Evolutionary conservation across 129 eudicot species (phyloP).

Genomic region (Flaveria ramosissima): DNA sequence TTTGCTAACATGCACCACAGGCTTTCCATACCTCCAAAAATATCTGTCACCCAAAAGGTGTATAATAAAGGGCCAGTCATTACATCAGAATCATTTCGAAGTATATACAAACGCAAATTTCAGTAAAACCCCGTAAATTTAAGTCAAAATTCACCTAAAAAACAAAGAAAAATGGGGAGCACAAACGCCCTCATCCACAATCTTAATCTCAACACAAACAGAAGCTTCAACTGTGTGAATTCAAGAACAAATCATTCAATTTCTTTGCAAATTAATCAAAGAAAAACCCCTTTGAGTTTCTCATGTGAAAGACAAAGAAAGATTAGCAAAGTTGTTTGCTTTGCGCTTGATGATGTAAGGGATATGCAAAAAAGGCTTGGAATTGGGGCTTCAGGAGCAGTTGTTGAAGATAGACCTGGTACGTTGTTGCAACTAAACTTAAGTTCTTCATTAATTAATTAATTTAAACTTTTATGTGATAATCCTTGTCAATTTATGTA

Average conservation of each 20-base stretch:
- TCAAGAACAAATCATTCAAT: constrained; percentile 27
- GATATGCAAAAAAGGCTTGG: constrained; percentile 43
- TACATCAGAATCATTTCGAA: constrained; percentile 3
- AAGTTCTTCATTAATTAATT: background rate
- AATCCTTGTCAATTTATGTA: background rate
- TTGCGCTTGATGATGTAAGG: constrained; percentile 63
- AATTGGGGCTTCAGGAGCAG: constrained; percentile 47
- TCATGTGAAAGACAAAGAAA: constrained; percentile 38
- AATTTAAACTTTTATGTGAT: background rate
- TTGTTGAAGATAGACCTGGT: constrained; percentile 64
- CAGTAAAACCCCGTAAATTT: constrained; percentile 18
- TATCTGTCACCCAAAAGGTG: constrained; percentile 28
- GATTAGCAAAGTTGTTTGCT: constrained; percentile 53
- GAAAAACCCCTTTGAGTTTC: constrained; percentile 32
- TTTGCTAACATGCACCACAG: constrained; percentile 16
- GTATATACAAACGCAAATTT: constrained; percentile 11
- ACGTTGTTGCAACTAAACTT: constrained; percentile 9
- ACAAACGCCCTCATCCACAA: constrained; percentile 58
- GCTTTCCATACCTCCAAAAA: constrained; percentile 7
- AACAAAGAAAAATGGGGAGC: constrained; percentile 50
- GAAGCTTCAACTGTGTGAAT: constrained; percentile 52
- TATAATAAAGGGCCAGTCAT: background rate
- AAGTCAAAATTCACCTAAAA: constrained; percentile 8
- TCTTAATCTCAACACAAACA: constrained; percentile 49
- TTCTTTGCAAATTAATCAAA: constrained; percentile 41